Base-by-base conservation (phyloP, 305 asterid genomes). In the Solanum hybrid region DNA sequence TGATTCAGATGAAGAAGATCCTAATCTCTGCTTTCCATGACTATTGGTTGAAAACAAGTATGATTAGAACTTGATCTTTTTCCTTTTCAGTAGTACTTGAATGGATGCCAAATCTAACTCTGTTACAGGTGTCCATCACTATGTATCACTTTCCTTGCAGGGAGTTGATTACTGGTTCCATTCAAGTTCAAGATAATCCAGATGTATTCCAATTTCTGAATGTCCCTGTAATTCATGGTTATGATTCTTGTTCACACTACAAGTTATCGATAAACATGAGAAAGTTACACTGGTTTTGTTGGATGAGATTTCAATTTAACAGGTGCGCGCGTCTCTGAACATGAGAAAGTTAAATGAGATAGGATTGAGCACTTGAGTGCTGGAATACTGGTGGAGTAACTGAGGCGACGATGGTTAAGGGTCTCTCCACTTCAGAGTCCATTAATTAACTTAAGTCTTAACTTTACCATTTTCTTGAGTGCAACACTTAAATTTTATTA, bases 1-100 rank as follows among this genome's bases (percentile, higher is more conserved):
- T 87, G 98, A 95, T 89, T 96, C 98, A 22, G 98, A 95, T 85
- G 98, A 96, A 92, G 98, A 96, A 92, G 97, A 96, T 92, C 98
- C 98, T 18, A 96, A 96, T 61, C 37, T 92, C 39, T 46, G 93
- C 90, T 91, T 93, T 90, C 64, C 92, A 91, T n/a, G 89, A 85
- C 87, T 37, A 89, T 74, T 36, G 11, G 20, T 28, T 31, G 79
- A 67, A 61, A 73, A 46, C 26, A 18, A 86, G 73, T 33, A 64
- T 29, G 42, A 29, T 87, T 71, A 34, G 2, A 18, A 28, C 71
- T 82, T 39, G 12, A 26, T 82, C 36, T 16, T 40, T 82, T 82
- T 46, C 71, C 37, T 82, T 40, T 77, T 40, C 26, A 82, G 69
- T 12, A 24, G 12, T 16, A 46, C 28, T 83, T 46, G 37, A 42